Base-by-base conservation (phyloP, 129 eudicot species). In the Smallanthus sonchifolius region DNA sequence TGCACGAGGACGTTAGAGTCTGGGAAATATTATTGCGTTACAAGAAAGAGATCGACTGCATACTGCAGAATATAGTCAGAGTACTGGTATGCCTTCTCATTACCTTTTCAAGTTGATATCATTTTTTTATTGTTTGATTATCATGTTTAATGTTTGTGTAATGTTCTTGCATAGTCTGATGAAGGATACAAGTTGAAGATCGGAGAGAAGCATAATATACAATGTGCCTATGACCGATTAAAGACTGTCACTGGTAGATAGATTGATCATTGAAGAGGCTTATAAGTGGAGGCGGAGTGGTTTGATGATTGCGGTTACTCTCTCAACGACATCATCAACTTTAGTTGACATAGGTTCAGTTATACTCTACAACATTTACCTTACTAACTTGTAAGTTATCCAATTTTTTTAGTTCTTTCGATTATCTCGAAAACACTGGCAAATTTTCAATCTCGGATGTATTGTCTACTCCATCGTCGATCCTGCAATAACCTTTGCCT, bases 151-250 rank as follows among this genome's bases (percentile, higher is more conserved):
- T 2, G 51, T 6, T 30, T 66, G 19, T 52, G 47, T 14, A 8
- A 67, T 19, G 37, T 75, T 55, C 65, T 42, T 15, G 62, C 45
- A 72, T 86, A 87, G 96, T 76, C 84, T 39, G 69, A 82, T 6
- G 80, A 76, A 61, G 87, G 44, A 39, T 56, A 60, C 76, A 81
- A 42, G 75, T 55, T 85, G 85, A 79, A 77, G 32, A 69, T 87
- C 10, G 81, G 87, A 83, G 88, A 87, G 59, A 87, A 74, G 77
- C 87, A 87, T 79, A 82, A 73, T 69, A 65, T 87, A 70, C 78
- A 84, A 76, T 55, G 72, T 74, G 89, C 86, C 44, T 79, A 76
- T 66, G 94, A 85, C 73, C 74, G 35, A 43, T 66, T 92, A 47
- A 85, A 82, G 77, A 79, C 43, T 8, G 38, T 77, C 51, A 60